Evolutionary conservation across 2,329 filamentous ascomycete genomes (phyloP), one percentile per base, ranked within the genome.

Genomic region (Xylaria sp.): DNA sequence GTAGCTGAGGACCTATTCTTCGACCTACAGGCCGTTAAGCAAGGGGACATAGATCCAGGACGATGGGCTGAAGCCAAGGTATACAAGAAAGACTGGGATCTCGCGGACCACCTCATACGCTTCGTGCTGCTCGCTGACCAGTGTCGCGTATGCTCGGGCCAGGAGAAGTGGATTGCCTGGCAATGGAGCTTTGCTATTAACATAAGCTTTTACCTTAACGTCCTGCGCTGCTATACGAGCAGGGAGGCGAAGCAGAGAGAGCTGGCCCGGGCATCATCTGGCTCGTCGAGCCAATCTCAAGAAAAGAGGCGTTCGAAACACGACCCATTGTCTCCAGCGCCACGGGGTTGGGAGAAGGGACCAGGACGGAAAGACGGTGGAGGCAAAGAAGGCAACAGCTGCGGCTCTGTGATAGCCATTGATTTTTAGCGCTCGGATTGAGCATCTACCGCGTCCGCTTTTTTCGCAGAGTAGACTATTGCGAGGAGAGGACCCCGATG

Each of bases 1-100:
- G 62, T 56, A 9, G 70, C 70, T 19, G 65, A 71, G 60, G 69
- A 70, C 52, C 60, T 72, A 25, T 72, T 71, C 66, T 72, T 70
- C 61, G 67, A 70, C 40, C 62, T 72, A 23, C 69, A 72, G 60
- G 49, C 63, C 2, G 65, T 72, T n/a, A 72, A 72, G 60, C 66
- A 71, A 29, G 68, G 69, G 19, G 70, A 72, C 53, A 38, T 21
- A 49, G 47, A 57, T 19, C 55, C 65, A 4, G 41, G 29, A 6
- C 43, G 59, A 1, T 71, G 69, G 69, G 62, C 64, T 5, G 60
- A 46, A 1, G 61, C 66, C n/a, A 59, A 58, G 13, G 60, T 62
- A 13, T 64, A 55, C 48, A 67, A 60, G 59, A 54, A 59, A 40
- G 63, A 67, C 11, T 72, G 70, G 70, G 68, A 70, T 23, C 63